Evolutionary conservation across 1,284 basidiomycete species (phyloP), one percentile per base, ranked within the genome.

Genomic region (Rhodofomes roseus): DNA sequence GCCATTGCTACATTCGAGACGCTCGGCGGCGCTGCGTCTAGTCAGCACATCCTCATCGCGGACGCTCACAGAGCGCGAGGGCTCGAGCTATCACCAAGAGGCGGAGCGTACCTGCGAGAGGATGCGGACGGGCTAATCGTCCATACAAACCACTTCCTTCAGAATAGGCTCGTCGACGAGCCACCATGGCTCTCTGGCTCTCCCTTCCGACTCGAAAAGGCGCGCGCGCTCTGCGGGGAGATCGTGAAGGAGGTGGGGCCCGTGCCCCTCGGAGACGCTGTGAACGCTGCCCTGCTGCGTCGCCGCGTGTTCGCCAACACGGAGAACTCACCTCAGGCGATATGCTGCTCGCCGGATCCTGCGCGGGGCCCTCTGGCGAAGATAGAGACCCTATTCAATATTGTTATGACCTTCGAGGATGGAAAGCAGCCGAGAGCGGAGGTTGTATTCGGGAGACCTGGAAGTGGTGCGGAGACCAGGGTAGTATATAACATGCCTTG

Each of bases 61-160:
- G 73, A 75, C 59, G 53, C 62, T 1, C 31, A 61, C 25, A 67
- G 69, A 23, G 62, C 66, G 2, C 67, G 68, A 2, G 70, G 71
- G 0, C 66, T 73, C 34, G 74, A 74, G 63, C 63, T 75, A 50
- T 72, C 71, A 8, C 73, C 74, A 3, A 64, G 48, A 12, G 71
- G 71, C 3, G 68, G 58, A 1, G 63, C 64, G 22, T 70, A 73
- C 57, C 62, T 74, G 39, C 34, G 54, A 1, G 70, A 69, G 37
- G 69, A 74, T 61, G 56, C 48, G 37, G 39, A 71, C 58, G 70
- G 73, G 5, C 54, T 72, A 20, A 54, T 75, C 61, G 67, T 70
- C 25, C 73, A 76, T 63, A 72, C 74, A 39, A 74, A 77, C 62
- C 73, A 76, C 63, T 73, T 75, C 63, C 64, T 76, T 27, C 60